Evolutionary conservation across 441 rosid species (phyloP), one percentile per base, ranked within the genome.

Genomic region (Breynia disticha): DNA sequence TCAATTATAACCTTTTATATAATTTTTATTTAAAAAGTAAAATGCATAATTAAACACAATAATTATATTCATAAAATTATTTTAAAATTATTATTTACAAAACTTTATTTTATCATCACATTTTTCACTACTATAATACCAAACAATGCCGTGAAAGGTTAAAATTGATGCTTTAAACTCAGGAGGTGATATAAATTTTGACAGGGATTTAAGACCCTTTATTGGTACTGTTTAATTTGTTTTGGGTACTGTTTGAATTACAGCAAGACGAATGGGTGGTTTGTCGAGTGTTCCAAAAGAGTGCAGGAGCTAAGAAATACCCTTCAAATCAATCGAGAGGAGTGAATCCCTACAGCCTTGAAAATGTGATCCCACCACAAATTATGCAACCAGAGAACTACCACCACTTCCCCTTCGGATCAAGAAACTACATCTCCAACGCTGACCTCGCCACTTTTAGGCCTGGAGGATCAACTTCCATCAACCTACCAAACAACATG

Each of bases 221-320:
- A n/a, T 2, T 28, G 35, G 35, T 28, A 4, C 35, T 28, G 35
- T 28, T 24, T n/a, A n/a, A 24, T 24, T 28, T 28, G 35, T 1
- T 28, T n/a, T 28, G 35, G 8, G 35, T 28, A 2, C 35, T 28
- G 8, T 41, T 19, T 49, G 57, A 39, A 53, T 50, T n/a, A 17
- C 55, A 64, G 65, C 86, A 93, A 90, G 97, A 89, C 60, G 99
- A 84, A 67, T 93, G 99, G 99, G 96, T 84, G 48, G 95, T 89
- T 57, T 73, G 90, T 75, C 81, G 99, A 74, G 84, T 93, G 60
- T 89, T 86, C 46, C 86, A 93, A 72, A 93, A 93, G 75, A 83
- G 66, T 64, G 73, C 76, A 1, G 76, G 83, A 42, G 72, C 71
- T 64, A 84, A 77, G 72, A 88, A 77, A 62, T 81, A 74, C 73